Evolutionary conservation across 345 rosid species (phyloP), one percentile per base, ranked within the genome.

Genomic region (Schrenkiella parvula): DNA sequence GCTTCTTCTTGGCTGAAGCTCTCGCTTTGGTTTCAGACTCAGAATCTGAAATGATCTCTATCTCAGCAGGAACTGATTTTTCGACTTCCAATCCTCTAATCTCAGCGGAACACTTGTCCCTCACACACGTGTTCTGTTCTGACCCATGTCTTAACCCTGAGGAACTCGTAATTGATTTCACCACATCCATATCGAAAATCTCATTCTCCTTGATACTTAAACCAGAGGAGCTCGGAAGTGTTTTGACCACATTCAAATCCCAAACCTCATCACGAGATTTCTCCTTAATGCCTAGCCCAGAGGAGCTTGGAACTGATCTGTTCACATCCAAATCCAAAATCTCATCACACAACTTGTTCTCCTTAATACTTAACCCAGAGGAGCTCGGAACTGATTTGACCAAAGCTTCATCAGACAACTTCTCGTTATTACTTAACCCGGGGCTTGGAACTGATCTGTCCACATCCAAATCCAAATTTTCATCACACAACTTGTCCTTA

Each of bases 21-120:
- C 47, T 69, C 29, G 4, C 43, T 62, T 56, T 18, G 7, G 1
- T 68, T 38, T 70, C 76, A 64, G 76, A 64, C 13, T 48, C 80
- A 38, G 76, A 76, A 70, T 70, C 71, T 76, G 75, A 76, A 47
- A 64, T 46, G 12, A 76, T 75, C 50, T 75, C 67, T 11, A 76
- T 21, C 0, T 25, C 54, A 17, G 6, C 46, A 46, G 35, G 35
- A 44, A 35, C 46, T 43, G 60, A 14, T 19, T 44, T 37, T 14
- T 35, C 60, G 0, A n/a, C 53, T 48, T 10, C 28, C 52, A 66
- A 13, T 48, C 29, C 22, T 48, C 15, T 58, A 39, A 0, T 13
- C 46, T 58, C 68, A 67, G 55, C 17, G 18, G 66, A 25, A 46
- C 34, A 26, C 46, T 47, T 74, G 0, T 74, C 55, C 28, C 19